Evolutionary conservation across 1,284 basidiomycete species (phyloP), one percentile per base, ranked within the genome.

Genomic region (Takashimella koratensis): DNA sequence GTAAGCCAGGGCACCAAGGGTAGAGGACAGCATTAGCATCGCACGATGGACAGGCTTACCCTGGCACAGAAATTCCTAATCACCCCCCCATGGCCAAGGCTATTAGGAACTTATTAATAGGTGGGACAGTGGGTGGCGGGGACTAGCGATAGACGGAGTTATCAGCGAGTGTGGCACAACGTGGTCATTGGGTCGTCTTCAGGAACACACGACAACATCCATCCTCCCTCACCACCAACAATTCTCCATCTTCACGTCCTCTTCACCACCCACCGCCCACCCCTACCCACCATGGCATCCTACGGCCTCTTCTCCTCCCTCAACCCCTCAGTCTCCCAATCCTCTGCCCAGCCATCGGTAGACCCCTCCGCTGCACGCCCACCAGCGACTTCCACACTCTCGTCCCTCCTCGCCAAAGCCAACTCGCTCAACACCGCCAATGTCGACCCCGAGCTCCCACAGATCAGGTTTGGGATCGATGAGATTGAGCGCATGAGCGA

Each of bases 401-500:
- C 65, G 3, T 67, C 66, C 19, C 60, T 74, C 2, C 60, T 74
- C 49, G 66, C 66, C 3, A 63, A 68, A 57, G 69, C 72, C 27
- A 70, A 74, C 49, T 63, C 66, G 25, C 64, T 73, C 56, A 64
- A 65, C 52, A 58, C 65, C 21, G 59, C 59, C 45, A 61, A 67
- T 44, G 54, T 63, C 52, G 66, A 66, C 50, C 58, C 66, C 22
- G 72, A 74, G 54, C 59, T 74, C 3, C 72, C 72, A 42, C 70
- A 70, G 56, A 68, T 74, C 58, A 59, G 68, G 22, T 67, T 69
- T 43, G 71, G 71, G 25, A 67, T 74, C 47, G 72, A 71, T 41
- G 72, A 74, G 63, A 71, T 74, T 52, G 72, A 74, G 59, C 59
- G 71, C 19, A 67, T 71, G 67, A 68, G 65, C 52, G 71, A 70